A percentile compares a stretch with the other conserved stretches of the same genome.
Evolutionary conservation across 2,329 filamentous ascomycete species (phyloP).

Genomic region (Aurifilum marmelostoma): DNA sequence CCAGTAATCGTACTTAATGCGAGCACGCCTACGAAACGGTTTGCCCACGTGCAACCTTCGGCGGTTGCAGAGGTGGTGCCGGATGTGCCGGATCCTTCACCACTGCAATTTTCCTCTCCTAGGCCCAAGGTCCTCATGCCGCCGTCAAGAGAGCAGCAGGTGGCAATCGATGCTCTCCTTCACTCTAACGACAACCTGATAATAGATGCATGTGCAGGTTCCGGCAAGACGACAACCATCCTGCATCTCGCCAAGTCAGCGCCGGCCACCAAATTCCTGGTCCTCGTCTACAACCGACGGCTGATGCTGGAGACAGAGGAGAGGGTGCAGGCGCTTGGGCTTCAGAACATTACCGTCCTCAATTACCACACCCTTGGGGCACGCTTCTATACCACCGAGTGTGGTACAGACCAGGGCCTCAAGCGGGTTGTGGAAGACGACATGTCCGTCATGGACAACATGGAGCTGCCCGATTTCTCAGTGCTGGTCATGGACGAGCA

Average conservation of each 20-base stretch:
- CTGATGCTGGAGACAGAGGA: constrained; percentile 26
- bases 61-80: not conserved
- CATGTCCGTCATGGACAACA: constrained; percentile 16
- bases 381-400: constrained; percentile 24
- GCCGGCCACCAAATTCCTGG: constrained; percentile 15
- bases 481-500: constrained; percentile 29
- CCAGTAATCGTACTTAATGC: no score
- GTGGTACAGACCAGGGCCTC: constrained; percentile 25
- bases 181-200: constrained; percentile 22
- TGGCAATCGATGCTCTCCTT: constrained; percentile 21
- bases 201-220: constrained; percentile 25
- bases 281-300: constrained; percentile 26
- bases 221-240: constrained; percentile 27
- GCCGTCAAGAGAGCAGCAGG: constrained; percentile 24
- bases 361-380: constrained; percentile 25
- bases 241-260: constrained; percentile 23
- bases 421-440: constrained; percentile 27
- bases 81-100: not conserved
- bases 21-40: not conserved
- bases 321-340: constrained; percentile 16
- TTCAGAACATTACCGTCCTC: constrained; percentile 22
- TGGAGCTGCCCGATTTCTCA: constrained; percentile 20
- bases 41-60: not conserved
- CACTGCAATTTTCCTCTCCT: not conserved
- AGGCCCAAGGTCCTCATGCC: constrained; percentile 12